Base-by-base conservation (phyloP, 768 basidiomycete genomes). In the Boletus edulis region DNA sequence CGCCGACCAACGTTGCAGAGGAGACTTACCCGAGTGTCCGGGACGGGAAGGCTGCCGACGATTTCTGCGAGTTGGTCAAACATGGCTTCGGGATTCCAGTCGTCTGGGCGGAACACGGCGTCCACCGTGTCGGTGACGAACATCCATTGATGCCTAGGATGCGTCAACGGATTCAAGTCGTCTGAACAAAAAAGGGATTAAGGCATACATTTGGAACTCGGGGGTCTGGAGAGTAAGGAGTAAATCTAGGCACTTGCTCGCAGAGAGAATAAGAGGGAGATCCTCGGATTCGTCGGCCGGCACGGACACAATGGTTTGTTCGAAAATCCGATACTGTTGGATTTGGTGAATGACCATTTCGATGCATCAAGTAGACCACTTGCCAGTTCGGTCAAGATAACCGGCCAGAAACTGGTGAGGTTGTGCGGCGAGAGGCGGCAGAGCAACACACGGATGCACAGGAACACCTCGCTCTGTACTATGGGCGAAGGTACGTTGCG, bases 121-220 rank as follows among this genome's bases (percentile, higher is more conserved):
- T 98, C 97, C 7, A 95, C 91, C 0, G 96, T 98, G 70, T 99
- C 96, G 3, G 94, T 97, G 41, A 98, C 85, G 70, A 98, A 99
- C 64, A 97, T 91, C 96, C 97, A 99, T 76, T 99, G 94, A 69
- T 98, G 91, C 67, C 89, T 91, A 60, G 18, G 18, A 41, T 5
- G 20, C 14, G 46, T 65, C 11, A 68, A 51, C 44, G 8, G 51
- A 47, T 48, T 43, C 12, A 15, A 14, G 15, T 2, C 12, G 18
- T 4, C 38, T 29, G 38, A 39, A 18, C 6, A 34, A 5, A 37
- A 22, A 12, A 55, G 13, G 11, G 31, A 32, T 40, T 18, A 48
- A 49, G 41, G 14, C 75, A 56, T 66, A 97, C 96, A 98, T 90
- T 72, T 98, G 97, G 72, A 98, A 99, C 69, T 98, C 96, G 66